Evolutionary conservation across 768 basidiomycete species (phyloP).

Genomic region (Boletellus ananas): DNA sequence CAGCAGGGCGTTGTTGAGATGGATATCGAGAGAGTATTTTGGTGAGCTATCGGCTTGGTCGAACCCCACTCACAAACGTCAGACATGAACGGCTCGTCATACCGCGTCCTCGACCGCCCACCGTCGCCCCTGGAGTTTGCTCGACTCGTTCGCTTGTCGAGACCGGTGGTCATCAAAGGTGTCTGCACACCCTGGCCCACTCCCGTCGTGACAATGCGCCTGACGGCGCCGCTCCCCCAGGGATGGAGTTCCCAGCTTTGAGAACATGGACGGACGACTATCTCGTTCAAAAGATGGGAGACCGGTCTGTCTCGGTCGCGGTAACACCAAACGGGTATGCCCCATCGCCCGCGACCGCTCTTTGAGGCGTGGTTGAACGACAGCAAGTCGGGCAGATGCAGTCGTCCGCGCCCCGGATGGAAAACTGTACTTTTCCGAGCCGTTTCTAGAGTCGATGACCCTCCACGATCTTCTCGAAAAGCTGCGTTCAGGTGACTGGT

Average conservation of each 20-base stretch:
- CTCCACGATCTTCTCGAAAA: slow-evolving; percentile 51
- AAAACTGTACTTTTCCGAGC: slow-evolving; percentile 71
- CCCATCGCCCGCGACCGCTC: background rate
- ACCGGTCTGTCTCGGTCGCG: slow-evolving; percentile 61
- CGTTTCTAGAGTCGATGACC: slow-evolving; percentile 63
- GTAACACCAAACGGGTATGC: slow-evolving; percentile 80
- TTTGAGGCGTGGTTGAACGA: slow-evolving; percentile 12
- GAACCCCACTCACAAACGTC: background rate
- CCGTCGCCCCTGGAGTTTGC: slow-evolving; percentile 71
- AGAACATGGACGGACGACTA: slow-evolving; percentile 66
- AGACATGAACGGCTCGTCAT: slow-evolving; percentile 60
- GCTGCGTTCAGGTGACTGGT: slow-evolving; percentile 34
- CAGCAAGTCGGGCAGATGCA: slow-evolving; percentile 69
- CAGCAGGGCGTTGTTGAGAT: slow-evolving; percentile 22
- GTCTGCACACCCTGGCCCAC: background rate
- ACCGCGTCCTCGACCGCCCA: slow-evolving; percentile 47
- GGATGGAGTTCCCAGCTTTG: slow-evolving; percentile 43
- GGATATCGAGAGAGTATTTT: slow-evolving; percentile 39
- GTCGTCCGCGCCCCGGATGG: slow-evolving; percentile 52
- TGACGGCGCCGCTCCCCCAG: slow-evolving; percentile 30
- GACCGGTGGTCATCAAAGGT: slow-evolving; percentile 77
- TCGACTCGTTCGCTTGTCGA: slow-evolving; percentile 59
- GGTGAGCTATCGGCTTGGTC: slow-evolving; percentile 15
- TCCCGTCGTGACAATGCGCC: background rate
- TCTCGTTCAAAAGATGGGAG: slow-evolving; percentile 52